Conservation (phyloP, 2,329 filamentous ascomycete species). For the Arthrobotrys iridis region DNA sequence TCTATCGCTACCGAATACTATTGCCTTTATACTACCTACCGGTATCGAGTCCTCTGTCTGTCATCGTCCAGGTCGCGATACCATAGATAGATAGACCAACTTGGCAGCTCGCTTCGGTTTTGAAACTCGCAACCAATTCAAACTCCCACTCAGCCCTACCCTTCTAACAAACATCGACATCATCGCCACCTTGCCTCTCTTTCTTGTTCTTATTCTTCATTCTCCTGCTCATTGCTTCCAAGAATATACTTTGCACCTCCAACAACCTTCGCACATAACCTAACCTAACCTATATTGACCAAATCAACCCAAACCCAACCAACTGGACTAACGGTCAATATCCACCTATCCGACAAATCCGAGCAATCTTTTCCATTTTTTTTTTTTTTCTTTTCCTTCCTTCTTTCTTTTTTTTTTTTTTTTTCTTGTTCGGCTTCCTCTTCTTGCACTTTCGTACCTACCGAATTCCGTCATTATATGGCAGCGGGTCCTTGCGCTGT, state of each 20-base stretch:
- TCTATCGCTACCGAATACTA: background rate
- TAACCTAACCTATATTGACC: no score
- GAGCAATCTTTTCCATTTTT: background rate
- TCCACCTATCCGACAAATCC: background rate
- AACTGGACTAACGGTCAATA: background rate
- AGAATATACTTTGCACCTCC: conserved; percentile 5
- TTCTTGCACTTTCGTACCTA: background rate
- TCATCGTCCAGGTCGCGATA: background rate
- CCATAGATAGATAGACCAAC: background rate
- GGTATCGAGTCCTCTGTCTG: background rate
- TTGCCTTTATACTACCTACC: background rate
- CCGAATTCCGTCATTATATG: conserved; percentile 2
- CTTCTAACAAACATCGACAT: background rate
- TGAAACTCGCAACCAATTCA: conserved; percentile 9
- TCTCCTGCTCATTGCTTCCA: background rate
- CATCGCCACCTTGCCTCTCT: background rate
- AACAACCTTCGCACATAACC: no score
- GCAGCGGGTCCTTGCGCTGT: conserved; percentile 47
- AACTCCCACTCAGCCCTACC: conserved; percentile 33
- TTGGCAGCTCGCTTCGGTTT: background rate
- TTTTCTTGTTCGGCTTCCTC: conserved; percentile 7
- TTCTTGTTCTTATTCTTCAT: background rate
- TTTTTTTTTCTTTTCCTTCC: background rate
- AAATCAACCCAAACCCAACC: background rate
- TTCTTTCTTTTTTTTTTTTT: background rate